Conservation (phyloP, 1,139 yeast species). For the Dujonia santamariae region DNA sequence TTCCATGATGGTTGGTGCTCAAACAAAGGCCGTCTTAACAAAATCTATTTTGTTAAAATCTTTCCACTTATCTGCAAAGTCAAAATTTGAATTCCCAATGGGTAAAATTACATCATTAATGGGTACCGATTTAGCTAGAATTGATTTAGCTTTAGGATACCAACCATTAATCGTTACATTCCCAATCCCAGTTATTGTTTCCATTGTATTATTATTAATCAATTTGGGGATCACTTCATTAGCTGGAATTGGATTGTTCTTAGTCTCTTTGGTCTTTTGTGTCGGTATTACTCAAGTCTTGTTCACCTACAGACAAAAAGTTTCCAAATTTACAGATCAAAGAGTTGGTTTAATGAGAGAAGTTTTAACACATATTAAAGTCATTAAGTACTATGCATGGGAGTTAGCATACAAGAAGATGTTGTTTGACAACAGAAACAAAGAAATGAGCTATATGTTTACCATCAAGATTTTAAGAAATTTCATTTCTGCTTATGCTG, state of each 20-base stretch:
- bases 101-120: conserved; percentile 43
- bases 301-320: conserved; percentile 35
- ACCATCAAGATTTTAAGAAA: conserved; percentile 44
- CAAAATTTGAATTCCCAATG: conserved; percentile 34
- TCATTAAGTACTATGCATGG: conserved; percentile 49
- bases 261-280: conserved; percentile 38
- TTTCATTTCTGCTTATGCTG: conserved; percentile 47
- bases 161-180: conserved; percentile 44
- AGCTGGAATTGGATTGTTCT: conserved; percentile 42
- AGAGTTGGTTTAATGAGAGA: conserved; percentile 46
- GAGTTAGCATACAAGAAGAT: conserved; percentile 41
- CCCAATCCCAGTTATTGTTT: conserved; percentile 43
- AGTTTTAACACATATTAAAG: conserved; percentile 38
- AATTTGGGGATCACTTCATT: conserved; percentile 41
- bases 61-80: conserved; percentile 33
- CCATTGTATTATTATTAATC: conserved; percentile 32
- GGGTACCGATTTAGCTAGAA: conserved; percentile 45
- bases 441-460: conserved; percentile 41
- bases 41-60: conserved; percentile 38
- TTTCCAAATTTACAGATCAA: conserved; percentile 40
- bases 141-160: conserved; percentile 46
- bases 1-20: conserved; percentile 50
- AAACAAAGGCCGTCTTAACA: conserved; percentile 38
- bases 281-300: conserved; percentile 34
- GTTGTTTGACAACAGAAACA: conserved; percentile 32